Conservation (phyloP, 2,329 filamentous ascomycete species). For the Exutisphaerella laricina region DNA sequence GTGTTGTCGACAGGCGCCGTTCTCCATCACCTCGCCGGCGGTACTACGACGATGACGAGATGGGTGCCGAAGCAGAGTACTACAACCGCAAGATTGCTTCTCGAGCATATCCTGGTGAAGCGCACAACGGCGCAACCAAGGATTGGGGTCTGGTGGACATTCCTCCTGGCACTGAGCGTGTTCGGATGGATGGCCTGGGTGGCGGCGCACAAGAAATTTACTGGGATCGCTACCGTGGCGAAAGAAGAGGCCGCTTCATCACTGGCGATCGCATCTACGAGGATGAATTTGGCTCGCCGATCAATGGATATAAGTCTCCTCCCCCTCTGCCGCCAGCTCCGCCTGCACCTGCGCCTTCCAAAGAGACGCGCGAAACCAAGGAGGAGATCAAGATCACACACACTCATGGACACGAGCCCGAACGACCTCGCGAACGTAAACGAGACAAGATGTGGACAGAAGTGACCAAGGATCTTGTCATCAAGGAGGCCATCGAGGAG, state of each 20-base stretch:
- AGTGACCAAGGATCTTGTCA: slow-evolving; percentile 87
- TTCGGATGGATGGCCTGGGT: slow-evolving; percentile 74
- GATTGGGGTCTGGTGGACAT: slow-evolving; percentile 81
- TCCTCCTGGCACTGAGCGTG: slow-evolving; percentile 72
- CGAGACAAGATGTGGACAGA: slow-evolving; percentile 77
- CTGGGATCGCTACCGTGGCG: slow-evolving; percentile 74
- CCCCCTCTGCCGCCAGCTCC: slow-evolving; percentile 23
- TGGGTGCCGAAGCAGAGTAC: slow-evolving; percentile 53
- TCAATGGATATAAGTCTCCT: slow-evolving; percentile 20
- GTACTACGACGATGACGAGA: slow-evolving; percentile 47
- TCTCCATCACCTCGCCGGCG: slow-evolving; percentile 40
- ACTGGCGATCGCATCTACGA: slow-evolving; percentile 55
- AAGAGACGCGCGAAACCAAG: slow-evolving; percentile 39
- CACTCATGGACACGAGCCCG: slow-evolving; percentile 12
- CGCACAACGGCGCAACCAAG: slow-evolving; percentile 65
- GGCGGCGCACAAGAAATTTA: slow-evolving; percentile 70
- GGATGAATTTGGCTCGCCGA: slow-evolving; percentile 37
- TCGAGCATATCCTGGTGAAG: slow-evolving; percentile 66
- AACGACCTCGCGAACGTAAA: slow-evolving; percentile 16
- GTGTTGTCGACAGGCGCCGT: slow-evolving; percentile 33
- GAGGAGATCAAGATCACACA: slow-evolving; percentile 41
- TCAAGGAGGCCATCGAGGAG: slow-evolving; percentile 78
- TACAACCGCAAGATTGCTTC: slow-evolving; percentile 64
- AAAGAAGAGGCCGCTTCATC: slow-evolving; percentile 67
- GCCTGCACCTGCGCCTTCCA: slow-evolving; percentile 19